Base-by-base conservation (phyloP, 768 basidiomycete genomes). In the Lyophyllum decastes region DNA sequence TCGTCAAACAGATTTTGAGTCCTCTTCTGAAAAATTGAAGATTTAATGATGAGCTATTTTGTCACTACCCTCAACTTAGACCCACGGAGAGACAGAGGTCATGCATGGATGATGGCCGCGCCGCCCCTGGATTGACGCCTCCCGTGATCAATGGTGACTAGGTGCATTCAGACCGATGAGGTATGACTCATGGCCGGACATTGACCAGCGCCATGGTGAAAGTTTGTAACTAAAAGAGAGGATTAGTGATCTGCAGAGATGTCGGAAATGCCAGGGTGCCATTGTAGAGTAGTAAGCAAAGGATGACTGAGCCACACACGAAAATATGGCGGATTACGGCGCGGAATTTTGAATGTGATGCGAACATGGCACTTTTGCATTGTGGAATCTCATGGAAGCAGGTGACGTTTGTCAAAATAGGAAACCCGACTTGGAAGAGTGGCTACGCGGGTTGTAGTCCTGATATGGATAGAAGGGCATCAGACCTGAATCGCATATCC, bases 391-490 rank as follows among this genome's bases (percentile, higher is more conserved):
- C 25, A 44, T 49, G n/a, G 47, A 41, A 56, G 46, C 43, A 22
- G 17, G 24, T 54, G 58, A 44, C 54, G 45, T 59, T 55, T 59
- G 54, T 58, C 61, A 55, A 49, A 48, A 35, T 21, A 27, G 52
- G 49, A 25, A 25, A 26, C 43, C 43, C 17, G 47, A 58, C 56
- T 49, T 55, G 52, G 53, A 58, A 45, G 38, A 48, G 52, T 49
- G 43, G 54, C 16, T 24, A 52, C 35, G 43, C 41, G 40, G 24
- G 41, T 34, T 34, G 49, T 17, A 34, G 44, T 24, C 62, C 57
- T 47, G 22, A 61, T 63, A 54, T 60, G 60, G 60, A 58, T 59
- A 56, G 41, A 61, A 43, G 49, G 35, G n/a, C 41, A 46, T 58
- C 50, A 51, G 24, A 46, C 47, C 35, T 49, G 54, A 45, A 47